Conservation (phyloP, 768 basidiomycete genomes). For the Amyloporia xantha region DNA sequence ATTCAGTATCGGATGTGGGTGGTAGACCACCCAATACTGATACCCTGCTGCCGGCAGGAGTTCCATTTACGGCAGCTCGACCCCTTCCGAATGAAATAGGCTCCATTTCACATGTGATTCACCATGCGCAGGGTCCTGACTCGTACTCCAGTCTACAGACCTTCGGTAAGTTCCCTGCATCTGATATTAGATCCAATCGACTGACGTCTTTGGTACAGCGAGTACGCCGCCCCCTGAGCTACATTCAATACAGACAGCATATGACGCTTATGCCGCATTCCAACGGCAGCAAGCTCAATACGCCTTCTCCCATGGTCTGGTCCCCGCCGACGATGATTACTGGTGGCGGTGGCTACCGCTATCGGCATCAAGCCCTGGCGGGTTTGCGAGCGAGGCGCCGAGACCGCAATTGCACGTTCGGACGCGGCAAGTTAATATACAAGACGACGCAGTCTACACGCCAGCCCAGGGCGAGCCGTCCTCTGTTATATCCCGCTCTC, state of each 20-base stretch:
- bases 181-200: too few relatives aligned
- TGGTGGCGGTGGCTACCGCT: background rate
- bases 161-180: too few relatives aligned
- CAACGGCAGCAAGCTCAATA: background rate
- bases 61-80: background rate
- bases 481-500: background rate
- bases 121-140: background rate
- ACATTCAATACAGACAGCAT: background rate
- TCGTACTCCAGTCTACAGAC: background rate
- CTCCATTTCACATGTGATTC: background rate
- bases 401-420: background rate
- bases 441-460: background rate
- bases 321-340: background rate
- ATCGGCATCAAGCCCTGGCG: background rate
- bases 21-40: too few relatives aligned
- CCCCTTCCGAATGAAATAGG: background rate
- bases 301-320: background rate
- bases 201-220: too few relatives aligned
- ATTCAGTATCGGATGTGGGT: background rate
- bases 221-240: too few relatives aligned
- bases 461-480: background rate
- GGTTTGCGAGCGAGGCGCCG: background rate
- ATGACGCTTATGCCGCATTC: background rate
- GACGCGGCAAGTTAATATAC: background rate
- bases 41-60: too few relatives aligned